Base-by-base conservation (phyloP, 2,329 filamentous ascomycete genomes). In the Sclerotinia spermophila region DNA sequence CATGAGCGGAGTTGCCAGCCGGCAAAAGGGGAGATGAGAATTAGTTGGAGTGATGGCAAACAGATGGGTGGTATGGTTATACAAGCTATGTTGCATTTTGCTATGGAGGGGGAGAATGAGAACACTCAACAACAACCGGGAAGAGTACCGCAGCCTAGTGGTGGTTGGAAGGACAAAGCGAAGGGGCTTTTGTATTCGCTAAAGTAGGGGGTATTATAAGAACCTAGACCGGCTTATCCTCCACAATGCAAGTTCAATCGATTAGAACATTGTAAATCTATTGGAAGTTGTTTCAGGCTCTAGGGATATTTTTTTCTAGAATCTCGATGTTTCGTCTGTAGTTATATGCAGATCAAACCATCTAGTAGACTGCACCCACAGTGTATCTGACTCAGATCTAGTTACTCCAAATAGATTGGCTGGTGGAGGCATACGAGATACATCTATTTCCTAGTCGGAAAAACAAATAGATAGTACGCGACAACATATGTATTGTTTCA, bases 31-130 rank as follows among this genome's bases (percentile, higher is more conserved):
- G 66, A 68, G 24, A 35, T 58, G 53, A 44, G 53, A 27, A 48
- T 68, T 13, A 68, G 66, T 48, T 68, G 66, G 66, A 68, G 53
- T 13, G 66, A 68, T 45, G 66, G 35, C 19, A 48, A 48, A 33
- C 27, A 68, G 4, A 38, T 68, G 53, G 66, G 66, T 15, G 53
- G 66, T 1, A 35, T 60, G 53, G 66, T 68, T 38, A 19, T 58
- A 59, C 53, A 58, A 17, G 66, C 66, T 35, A 61, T 59, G 48
- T 68, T 68, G 17, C 21, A 17, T 8, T 68, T 68, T 44, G 35
- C 19, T 15, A 21, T 61, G 40, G 53, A 53, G 5, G 45, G 35
- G 24, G 45, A 42, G 33, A 27, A 42, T 15, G 35, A 66, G 8
- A 11, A 17, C n/a, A 38, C 13, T 60, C 24, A 7, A 10, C 56